Conservation (phyloP, 2,329 filamentous ascomycete genomes). For the Penicillium palitans region DNA sequence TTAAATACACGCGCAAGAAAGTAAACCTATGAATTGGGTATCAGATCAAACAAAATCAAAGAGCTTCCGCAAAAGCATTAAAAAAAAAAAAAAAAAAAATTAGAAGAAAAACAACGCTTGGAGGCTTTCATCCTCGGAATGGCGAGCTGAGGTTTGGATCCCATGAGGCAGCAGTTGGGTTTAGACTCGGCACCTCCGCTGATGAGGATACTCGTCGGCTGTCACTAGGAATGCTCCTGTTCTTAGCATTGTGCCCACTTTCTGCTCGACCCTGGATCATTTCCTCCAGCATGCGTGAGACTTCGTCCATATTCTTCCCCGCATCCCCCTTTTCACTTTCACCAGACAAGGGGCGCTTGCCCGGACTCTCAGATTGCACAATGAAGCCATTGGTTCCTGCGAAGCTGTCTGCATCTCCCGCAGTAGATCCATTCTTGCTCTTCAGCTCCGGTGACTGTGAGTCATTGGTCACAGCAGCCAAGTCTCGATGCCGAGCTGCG, state of each 20-base stretch:
- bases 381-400: constrained; percentile 14
- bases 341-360: constrained; percentile 34
- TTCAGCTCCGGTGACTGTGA: constrained; percentile 35
- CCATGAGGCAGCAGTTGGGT: constrained; percentile 27
- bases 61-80: constrained; percentile 14
- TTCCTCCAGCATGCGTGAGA: constrained; percentile 90
- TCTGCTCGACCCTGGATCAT: constrained; percentile 93
- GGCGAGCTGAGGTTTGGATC: constrained; percentile 14
- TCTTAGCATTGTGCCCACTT: constrained; percentile 68
- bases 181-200: constrained; percentile 29
- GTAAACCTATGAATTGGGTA: constrained; percentile 24
- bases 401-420: constrained; percentile 32
- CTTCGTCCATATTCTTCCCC: constrained; percentile 77
- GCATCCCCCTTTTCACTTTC: constrained; percentile 39
- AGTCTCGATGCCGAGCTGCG: constrained; percentile 81
- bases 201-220: constrained; percentile 34
- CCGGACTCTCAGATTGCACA: constrained; percentile 28
- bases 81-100: constrained; percentile 5
- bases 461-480: constrained; percentile 62
- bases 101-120: constrained; percentile 15
- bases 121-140: constrained; percentile 8
- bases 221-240: constrained; percentile 56
- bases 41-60: constrained; percentile 24
- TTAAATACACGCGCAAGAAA: constrained; percentile 18
- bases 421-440: constrained; percentile 29